A percentile compares a stretch with the other conserved stretches of the same genome.
phyloP scores from a whole-genome alignment of 495 filamentous ascomycete species.

The Penicillium pancosmium region DNA sequence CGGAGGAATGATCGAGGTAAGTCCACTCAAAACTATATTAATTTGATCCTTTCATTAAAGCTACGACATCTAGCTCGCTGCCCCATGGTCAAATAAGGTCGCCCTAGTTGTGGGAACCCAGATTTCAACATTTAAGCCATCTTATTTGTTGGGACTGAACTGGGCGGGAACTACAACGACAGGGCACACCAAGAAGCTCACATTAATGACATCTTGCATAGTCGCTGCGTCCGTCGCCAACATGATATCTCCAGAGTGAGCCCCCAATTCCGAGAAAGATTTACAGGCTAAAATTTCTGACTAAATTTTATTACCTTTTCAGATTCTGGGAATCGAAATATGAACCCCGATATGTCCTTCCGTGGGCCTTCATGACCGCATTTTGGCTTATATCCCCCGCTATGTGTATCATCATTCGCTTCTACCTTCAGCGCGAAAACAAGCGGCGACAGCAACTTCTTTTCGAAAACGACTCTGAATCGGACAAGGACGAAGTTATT shows the following conservation, averaged over 20 bases:
- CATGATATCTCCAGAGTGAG: conserved; percentile 17
- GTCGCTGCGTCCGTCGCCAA: conserved; percentile 13
- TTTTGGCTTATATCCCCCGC: conserved; percentile 13
- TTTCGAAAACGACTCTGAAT: conserved; percentile 1
- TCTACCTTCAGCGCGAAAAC: conserved; percentile 13
- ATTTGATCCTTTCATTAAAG: background rate
- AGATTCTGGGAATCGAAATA: conserved; percentile 17
- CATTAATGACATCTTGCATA: conserved; percentile 13
- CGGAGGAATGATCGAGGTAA: conserved; percentile 11
- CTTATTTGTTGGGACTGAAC: conserved; percentile 11
- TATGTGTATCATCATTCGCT: conserved; percentile 17
- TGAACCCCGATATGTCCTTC: conserved; percentile 7
- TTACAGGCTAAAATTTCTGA: background rate
- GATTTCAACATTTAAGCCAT: conserved; percentile 16
- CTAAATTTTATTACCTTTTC: background rate
- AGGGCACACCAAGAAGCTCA: conserved; percentile 15
- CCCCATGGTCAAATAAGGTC: conserved; percentile 17
- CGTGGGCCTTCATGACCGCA: conserved; percentile 16
- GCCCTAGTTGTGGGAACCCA: conserved; percentile 13
- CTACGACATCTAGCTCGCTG: background rate
- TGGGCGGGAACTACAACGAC: conserved; percentile 15
- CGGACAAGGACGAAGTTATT: conserved; percentile 9
- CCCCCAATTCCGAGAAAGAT: background rate
- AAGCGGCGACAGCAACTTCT: background rate
- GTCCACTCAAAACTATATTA: background rate